These are phyloP conservation scores for Micromonas commoda DNA, from an alignment of 139 green algal species.

Conservation along the genomic window DNA sequence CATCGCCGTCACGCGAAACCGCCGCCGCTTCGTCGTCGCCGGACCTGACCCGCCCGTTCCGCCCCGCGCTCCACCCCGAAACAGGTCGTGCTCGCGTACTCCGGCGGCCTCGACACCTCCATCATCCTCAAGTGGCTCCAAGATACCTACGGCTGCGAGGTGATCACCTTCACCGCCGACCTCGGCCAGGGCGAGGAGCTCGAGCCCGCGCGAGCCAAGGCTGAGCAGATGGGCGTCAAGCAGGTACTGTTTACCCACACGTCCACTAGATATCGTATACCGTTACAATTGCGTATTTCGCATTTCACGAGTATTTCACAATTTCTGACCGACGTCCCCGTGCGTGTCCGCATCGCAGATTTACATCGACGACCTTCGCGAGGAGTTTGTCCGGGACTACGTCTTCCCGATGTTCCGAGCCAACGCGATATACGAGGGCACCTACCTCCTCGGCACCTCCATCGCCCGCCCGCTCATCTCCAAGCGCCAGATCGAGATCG, in stretches of 20 bases:
- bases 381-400: constrained; percentile 98
- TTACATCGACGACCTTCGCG: constrained; percentile 93
- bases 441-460: constrained; percentile 97
- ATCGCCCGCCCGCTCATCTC: constrained; percentile 97
- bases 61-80: constrained; percentile 17
- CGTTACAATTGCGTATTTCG: too few species aligned
- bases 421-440: constrained; percentile 93
- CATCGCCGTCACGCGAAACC: too few species aligned
- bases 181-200: constrained; percentile 95
- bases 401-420: constrained; percentile 98
- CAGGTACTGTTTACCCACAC: too few species aligned
- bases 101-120: constrained; percentile 89
- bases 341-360: too few species aligned
- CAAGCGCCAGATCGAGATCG: constrained; percentile 98
- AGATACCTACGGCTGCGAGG: constrained; percentile 91
- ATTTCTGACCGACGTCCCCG: too few species aligned
- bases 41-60: too few species aligned
- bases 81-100: constrained; percentile 96
- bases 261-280: too few species aligned
- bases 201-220: constrained; percentile 83
- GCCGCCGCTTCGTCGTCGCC: too few species aligned
- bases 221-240: constrained; percentile 84
- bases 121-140: constrained; percentile 99
- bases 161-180: constrained; percentile 88
- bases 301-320: too few species aligned